phyloP scores from a whole-genome alignment of 257 asterid species.

The Solanum dulcamara region DNA sequence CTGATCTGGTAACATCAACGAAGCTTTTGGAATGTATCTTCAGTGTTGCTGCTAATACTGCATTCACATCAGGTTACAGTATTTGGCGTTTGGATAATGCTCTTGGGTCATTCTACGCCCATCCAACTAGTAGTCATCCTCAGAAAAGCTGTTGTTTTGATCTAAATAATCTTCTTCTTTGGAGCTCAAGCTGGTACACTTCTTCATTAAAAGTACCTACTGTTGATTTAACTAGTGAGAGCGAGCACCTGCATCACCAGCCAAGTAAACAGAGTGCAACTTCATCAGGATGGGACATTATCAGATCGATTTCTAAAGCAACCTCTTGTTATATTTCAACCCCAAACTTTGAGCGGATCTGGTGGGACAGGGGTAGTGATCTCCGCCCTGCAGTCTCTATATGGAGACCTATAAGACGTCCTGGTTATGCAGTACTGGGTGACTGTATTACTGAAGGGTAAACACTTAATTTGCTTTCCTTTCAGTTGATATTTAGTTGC shows the following conservation, averaged over 20 bases:
- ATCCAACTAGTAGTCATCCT: slow-evolving; percentile 51
- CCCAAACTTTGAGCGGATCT: slow-evolving; percentile 88
- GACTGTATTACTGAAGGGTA: slow-evolving; percentile 97
- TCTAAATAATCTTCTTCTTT: slow-evolving; percentile 73
- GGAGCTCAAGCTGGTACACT: slow-evolving; percentile 56
- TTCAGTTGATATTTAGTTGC: background rate
- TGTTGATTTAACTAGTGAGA: slow-evolving; percentile 27
- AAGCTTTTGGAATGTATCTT: slow-evolving; percentile 59
- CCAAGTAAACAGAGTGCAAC: slow-evolving; percentile 33
- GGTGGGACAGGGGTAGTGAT: slow-evolving; percentile 99
- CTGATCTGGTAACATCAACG: slow-evolving; percentile 83
- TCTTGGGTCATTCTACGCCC: slow-evolving; percentile 81
- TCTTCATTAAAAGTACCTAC: slow-evolving; percentile 45
- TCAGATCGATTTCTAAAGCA: slow-evolving; percentile 76
- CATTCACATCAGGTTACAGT: slow-evolving; percentile 68
- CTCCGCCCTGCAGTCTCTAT: slow-evolving; percentile 83
- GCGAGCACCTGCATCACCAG: slow-evolving; percentile 26
- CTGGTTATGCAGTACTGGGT: slow-evolving; percentile 78
- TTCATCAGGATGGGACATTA: slow-evolving; percentile 89
- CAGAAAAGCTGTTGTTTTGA: slow-evolving; percentile 56
- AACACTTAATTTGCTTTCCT: slow-evolving; percentile 7
- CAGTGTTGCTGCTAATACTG: slow-evolving; percentile 36
- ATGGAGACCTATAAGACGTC: slow-evolving; percentile 90
- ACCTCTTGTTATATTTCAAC: slow-evolving; percentile 57
- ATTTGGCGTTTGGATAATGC: slow-evolving; percentile 93